Evolutionary conservation across 176 grass and related monocot species (phyloP).

Genomic region (Cocos nucifera): DNA sequence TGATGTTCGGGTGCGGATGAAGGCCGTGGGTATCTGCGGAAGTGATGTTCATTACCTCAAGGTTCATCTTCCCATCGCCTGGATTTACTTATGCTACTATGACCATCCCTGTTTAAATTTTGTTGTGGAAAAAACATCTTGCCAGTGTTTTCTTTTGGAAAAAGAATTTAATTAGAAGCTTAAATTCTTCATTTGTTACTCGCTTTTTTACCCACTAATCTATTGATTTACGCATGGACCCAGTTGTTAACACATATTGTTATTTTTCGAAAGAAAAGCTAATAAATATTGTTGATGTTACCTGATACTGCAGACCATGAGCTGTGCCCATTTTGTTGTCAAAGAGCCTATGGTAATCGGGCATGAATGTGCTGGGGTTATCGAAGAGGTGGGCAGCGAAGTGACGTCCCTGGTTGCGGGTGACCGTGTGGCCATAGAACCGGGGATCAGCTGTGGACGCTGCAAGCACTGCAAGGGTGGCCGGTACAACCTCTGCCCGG

Average conservation of each 20-base stretch:
- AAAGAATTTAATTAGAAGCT: too few species aligned
- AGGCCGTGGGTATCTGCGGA: constrained; percentile 92
- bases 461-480: constrained; percentile 88
- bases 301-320: constrained; percentile 42
- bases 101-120: too few species aligned
- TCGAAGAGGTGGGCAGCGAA: constrained; percentile 68
- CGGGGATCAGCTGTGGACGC: constrained; percentile 81
- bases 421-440: constrained; percentile 80
- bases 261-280: not conserved
- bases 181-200: too few species aligned
- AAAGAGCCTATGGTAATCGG: constrained; percentile 96
- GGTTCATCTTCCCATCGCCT: constrained; percentile 27
- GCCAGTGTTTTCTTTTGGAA: too few species aligned
- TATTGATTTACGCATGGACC: too few species aligned
- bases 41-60: constrained; percentile 97
- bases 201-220: too few species aligned
- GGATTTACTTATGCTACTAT: too few species aligned
- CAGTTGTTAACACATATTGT: not conserved
- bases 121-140: too few species aligned
- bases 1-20: constrained; percentile 81
- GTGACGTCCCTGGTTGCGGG: constrained; percentile 42
- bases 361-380: constrained; percentile 81
- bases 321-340: constrained; percentile 79
- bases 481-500: constrained; percentile 84
- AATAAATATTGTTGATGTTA: not conserved